Conservation (phyloP, 352 stramenopile genomes). For the Plasmopara muralis region DNA sequence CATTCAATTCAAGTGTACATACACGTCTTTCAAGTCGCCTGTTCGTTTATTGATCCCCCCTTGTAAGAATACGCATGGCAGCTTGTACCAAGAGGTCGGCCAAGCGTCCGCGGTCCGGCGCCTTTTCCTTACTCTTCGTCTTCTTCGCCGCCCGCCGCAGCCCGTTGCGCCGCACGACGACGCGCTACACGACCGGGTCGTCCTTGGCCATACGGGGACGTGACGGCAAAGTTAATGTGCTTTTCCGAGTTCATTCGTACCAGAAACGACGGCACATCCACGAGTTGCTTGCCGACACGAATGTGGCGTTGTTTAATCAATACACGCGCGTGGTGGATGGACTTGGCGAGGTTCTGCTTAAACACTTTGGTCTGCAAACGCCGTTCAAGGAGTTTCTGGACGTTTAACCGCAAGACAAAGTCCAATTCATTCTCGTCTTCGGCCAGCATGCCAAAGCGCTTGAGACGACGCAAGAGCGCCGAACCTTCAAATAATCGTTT, state of each 20-base stretch:
- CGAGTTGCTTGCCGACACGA: conserved; percentile 97
- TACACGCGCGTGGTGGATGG: conserved; percentile 98
- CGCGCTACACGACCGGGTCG: conserved; percentile 94
- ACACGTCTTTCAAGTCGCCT: too few species aligned
- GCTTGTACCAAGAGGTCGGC: too few species aligned
- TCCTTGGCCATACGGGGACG: conserved; percentile 97
- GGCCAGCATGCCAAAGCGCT: conserved; percentile 93
- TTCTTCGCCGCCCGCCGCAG: conserved; percentile 84
- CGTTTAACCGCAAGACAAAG: conserved; percentile 97
- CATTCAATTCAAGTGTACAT: too few species aligned
- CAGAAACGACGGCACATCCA: conserved; percentile 99
- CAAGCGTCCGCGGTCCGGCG: too few species aligned
- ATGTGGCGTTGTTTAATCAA: conserved; percentile 99
- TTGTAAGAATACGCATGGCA: too few species aligned
- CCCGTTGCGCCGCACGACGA: conserved; percentile 90
- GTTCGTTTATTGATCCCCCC: too few species aligned
- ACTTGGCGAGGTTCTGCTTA: conserved; percentile 99
- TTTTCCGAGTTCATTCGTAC: conserved; percentile 98
- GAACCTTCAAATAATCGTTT: conserved; percentile 98
- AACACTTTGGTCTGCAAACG: conserved; percentile 98
- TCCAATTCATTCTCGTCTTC: conserved; percentile 98
- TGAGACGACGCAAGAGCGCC: conserved; percentile 96
- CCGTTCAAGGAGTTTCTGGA: conserved; percentile 98
- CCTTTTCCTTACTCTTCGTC: conserved; percentile 69
- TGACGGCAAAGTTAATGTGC: conserved; percentile 99